Conservation (phyloP, 805 yeast species). For the Lipomyces yamanashiensis region DNA sequence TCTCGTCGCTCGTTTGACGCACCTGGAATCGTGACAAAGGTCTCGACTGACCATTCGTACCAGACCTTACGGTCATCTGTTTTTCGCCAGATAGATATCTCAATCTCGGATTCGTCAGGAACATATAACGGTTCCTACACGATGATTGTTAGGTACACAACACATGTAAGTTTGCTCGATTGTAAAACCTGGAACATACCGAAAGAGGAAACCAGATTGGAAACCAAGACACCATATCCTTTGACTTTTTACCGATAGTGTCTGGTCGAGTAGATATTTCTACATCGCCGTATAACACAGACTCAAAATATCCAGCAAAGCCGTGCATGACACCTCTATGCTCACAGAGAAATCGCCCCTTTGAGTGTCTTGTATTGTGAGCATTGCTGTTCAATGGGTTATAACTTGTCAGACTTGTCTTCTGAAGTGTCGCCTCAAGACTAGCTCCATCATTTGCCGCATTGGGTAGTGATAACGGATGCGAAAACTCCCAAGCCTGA, state of each 20-base stretch:
- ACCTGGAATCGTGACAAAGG: conserved; percentile 48
- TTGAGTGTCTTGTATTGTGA: conserved; percentile 39
- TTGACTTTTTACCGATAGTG: conserved; percentile 45
- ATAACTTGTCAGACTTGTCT: neutral
- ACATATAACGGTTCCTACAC: conserved; percentile 43
- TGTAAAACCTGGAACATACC: conserved; percentile 13
- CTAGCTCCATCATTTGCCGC: neutral
- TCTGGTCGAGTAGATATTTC: conserved; percentile 58
- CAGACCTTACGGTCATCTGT: conserved; percentile 53
- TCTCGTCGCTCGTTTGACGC: conserved; percentile 24
- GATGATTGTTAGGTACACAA: neutral
- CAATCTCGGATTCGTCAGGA: conserved; percentile 60
- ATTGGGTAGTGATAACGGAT: conserved; percentile 48
- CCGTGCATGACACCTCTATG: conserved; percentile 69
- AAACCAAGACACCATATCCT: conserved; percentile 65
- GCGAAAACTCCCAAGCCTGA: conserved; percentile 65
- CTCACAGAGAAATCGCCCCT: conserved; percentile 50
- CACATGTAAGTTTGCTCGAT: too few species aligned
- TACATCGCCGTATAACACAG: conserved; percentile 66
- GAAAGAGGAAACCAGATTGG: conserved; percentile 67
- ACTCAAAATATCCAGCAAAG: conserved; percentile 73
- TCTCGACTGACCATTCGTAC: conserved; percentile 71
- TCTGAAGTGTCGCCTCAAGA: neutral
- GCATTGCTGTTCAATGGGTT: neutral
- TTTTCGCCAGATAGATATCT: conserved; percentile 57